Conservation (phyloP, 306 rosid genomes). For the Cicer bijugum region DNA sequence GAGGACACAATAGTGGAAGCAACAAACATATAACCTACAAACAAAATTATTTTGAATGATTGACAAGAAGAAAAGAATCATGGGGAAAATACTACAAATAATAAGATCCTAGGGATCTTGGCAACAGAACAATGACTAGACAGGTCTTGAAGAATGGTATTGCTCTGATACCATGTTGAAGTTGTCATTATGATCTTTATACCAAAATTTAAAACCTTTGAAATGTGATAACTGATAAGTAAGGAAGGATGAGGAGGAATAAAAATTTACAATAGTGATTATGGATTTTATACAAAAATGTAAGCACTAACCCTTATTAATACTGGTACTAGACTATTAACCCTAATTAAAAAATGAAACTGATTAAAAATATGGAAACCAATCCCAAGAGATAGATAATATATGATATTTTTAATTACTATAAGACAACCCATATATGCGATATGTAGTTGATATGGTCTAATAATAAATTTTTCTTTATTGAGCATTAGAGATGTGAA, state of each 20-base stretch:
- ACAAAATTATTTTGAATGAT: not conserved
- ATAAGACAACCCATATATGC: not conserved
- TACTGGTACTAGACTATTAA: not conserved
- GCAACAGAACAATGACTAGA: not conserved
- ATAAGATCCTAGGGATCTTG: not conserved
- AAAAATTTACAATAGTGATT: constrained; percentile 1
- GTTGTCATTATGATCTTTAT: not conserved
- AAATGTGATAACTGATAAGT: not conserved
- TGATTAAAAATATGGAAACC: not conserved
- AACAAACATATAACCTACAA: not conserved
- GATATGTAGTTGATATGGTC: not conserved
- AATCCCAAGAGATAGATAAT: constrained; percentile 11
- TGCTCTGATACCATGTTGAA: not conserved
- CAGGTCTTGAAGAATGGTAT: not conserved
- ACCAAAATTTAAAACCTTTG: not conserved
- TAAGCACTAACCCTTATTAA: not conserved
- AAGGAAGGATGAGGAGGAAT: not conserved
- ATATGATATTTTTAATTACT: constrained; percentile 7
- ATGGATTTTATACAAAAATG: not conserved
- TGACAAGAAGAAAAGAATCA: not conserved
- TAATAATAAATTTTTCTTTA: not conserved
- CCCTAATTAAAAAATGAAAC: not conserved
- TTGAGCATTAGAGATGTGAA: constrained; percentile 6
- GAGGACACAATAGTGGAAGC: constrained; percentile 2
- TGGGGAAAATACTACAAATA: not conserved